Base-by-base conservation (phyloP, 345 rosid species). In the Boechera stricta region DNA sequence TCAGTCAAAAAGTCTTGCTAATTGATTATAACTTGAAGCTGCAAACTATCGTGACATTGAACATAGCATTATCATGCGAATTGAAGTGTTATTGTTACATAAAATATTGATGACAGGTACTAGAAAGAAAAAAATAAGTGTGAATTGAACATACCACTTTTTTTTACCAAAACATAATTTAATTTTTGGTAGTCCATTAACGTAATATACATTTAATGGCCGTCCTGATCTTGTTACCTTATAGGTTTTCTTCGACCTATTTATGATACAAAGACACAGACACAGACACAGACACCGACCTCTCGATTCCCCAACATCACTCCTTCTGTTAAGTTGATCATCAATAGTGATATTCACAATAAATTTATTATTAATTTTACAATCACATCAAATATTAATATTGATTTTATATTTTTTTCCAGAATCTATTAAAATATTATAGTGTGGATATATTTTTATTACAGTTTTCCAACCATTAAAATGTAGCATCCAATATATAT, bases 151-250 rank as follows among this genome's bases (percentile, higher is more conserved):
- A 38, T 38, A 36, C 7, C 10, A 36, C 2, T 6, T 36, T 2
- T 39, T 9, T 39, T 39, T 9, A 39, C 35, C 1, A 5, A 33
- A 5, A 28, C 2, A 33, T 5, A 5, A 13, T 13, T 71, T 5
- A 48, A 10, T 11, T 49, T 36, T 32, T 71, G 7, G 67, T 45
- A 32, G 67, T 71, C 35, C 8, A 48, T 56, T 28, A 61, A 32
- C 45, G 15, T 71, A 42, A 21, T 16, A 42, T 29, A 71, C 35
- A 21, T 35, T 24, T 7, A 41, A 18, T 21, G 26, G 7, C 8
- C 4, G 49, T 65, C 58, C 12, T 65, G 13, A 45, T 74, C 72
- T 15, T 56, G 66, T 45, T 51, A 65, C 65, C 65, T 65, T 42
- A 45, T 32, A 26, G 13, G 57, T 66, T 66, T 53, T 26, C 52